These are phyloP conservation scores for Bipolaris bicolor DNA, from an alignment of 2,329 filamentous ascomycete genomes.

Conservation along the genomic window DNA sequence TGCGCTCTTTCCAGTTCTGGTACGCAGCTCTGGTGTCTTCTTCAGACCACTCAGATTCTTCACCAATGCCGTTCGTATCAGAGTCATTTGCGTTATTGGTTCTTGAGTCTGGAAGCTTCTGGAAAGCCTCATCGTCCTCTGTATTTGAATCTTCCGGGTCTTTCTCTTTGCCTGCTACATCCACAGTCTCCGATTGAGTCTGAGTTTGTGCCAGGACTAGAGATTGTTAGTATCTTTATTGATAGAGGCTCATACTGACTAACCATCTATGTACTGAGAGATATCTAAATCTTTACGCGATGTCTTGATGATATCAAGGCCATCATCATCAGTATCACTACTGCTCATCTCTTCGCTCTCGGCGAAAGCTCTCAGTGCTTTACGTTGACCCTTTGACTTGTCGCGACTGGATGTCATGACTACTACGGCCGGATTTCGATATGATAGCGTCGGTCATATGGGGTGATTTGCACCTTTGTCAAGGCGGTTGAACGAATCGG, in stretches of 20 bases:
- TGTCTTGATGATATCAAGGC: slow-evolving; percentile 51
- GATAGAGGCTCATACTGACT: slow-evolving; percentile 1
- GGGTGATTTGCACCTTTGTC: background rate
- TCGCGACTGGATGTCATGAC: slow-evolving; percentile 27
- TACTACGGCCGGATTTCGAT: background rate
- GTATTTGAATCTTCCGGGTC: slow-evolving; percentile 7
- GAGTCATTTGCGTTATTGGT: slow-evolving; percentile 6
- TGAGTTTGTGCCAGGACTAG: slow-evolving; percentile 37
- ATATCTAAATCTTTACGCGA: slow-evolving; percentile 42
- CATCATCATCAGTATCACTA: slow-evolving; percentile 48
- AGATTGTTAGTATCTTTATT: slow-evolving; percentile 12
- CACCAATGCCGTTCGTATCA: slow-evolving; percentile 16
- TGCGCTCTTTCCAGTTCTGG: slow-evolving; percentile 67
- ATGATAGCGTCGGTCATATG: background rate
- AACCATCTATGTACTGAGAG: slow-evolving; percentile 45
- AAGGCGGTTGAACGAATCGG: background rate
- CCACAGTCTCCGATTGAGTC: slow-evolving; percentile 28
- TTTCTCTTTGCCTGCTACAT: background rate
- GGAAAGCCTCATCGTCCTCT: slow-evolving; percentile 18
- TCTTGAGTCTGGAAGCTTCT: background rate
- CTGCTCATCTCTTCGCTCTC: slow-evolving; percentile 34
- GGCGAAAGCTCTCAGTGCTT: slow-evolving; percentile 30
- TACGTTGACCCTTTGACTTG: slow-evolving; percentile 23
- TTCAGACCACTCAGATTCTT: slow-evolving; percentile 55
- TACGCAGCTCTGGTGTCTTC: slow-evolving; percentile 64